Base-by-base conservation (phyloP, 192 early-diverging fungal genomes). In the Entophlyctis helioformis region DNA sequence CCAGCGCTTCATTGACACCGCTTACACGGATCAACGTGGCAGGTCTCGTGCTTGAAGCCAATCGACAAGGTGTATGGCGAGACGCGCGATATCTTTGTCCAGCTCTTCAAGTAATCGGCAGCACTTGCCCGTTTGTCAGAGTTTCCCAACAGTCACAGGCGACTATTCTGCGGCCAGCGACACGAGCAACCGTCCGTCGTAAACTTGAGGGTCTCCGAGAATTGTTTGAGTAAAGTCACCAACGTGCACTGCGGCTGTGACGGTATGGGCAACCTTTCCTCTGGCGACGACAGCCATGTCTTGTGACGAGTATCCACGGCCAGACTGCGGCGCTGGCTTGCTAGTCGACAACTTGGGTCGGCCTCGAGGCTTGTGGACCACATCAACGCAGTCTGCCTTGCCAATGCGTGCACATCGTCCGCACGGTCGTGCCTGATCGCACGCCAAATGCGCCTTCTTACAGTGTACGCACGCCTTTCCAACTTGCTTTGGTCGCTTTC, bases 381-480 rank as follows among this genome's bases (percentile, higher is more conserved):
- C 82, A 57, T 91, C 89, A n/a, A 78, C 65, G 53, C 89, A 91
- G 51, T 85, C 84, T 25, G 71, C 66, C 58, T 80, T 84, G 25
- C 76, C 78, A 22, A 85, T 50, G 7, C 77, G 66, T 16, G 79
- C 66, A 58, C 89, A 91, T 28, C 85, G 64, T 52, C 75, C 76
- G 57, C 89, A 91, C 6, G 89, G 89, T 22, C 89, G 64, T 13
- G 69, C 66, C 8, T 75, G 67, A 70, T 91, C 87, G 65, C 89
- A 91, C 12, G 85, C 84, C 36, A 91, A 65, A 51, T 91, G 89
- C 2, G 86, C 83, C 46, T 78, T 75, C 49, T 87, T 87, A 64
- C 89, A 91, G 62, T 89, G 85, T 28, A 79, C 65, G 59, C 88
- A 91, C n/a, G 88, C 88, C 53, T 84, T 86, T 24, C 80, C 77